These are phyloP conservation scores for Cyberlindnera euphorbiiphila DNA, from an alignment of 805 yeast species.

Conservation along the genomic window DNA sequence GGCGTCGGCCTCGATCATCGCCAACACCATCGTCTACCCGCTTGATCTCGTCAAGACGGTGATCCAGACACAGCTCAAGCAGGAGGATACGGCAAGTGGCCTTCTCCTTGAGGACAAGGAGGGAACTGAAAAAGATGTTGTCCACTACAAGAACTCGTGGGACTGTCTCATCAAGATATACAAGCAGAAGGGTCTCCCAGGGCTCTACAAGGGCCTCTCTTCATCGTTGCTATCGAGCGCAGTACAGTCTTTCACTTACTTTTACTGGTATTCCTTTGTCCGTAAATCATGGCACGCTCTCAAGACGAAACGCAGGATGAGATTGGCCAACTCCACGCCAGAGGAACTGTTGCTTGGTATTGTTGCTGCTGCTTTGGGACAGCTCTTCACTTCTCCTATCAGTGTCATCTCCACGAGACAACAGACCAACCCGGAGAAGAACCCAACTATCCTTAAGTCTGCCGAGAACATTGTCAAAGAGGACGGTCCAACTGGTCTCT, in stretches of 20 bases:
- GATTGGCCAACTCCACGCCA: slow-evolving; percentile 43
- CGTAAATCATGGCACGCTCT: slow-evolving; percentile 46
- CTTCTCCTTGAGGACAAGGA: slow-evolving; percentile 15
- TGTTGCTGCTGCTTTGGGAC: slow-evolving; percentile 77
- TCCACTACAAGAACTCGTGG: slow-evolving; percentile 54
- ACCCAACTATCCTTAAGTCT: slow-evolving; percentile 35
- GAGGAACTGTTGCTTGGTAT: slow-evolving; percentile 75
- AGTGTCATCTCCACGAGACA: slow-evolving; percentile 66
- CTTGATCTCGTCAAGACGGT: slow-evolving; percentile 73
- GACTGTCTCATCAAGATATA: slow-evolving; percentile 63
- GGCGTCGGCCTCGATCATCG: slow-evolving; percentile 75
- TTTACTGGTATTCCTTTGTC: slow-evolving; percentile 81
- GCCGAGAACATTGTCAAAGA: slow-evolving; percentile 51
- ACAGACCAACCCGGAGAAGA: slow-evolving; percentile 44
- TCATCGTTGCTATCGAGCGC: slow-evolving; percentile 70
- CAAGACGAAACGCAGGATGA: slow-evolving; percentile 22
- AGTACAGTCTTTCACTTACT: slow-evolving; percentile 75
- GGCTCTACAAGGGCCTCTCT: slow-evolving; percentile 69
- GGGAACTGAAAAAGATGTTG: no score
- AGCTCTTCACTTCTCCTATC: slow-evolving; percentile 77
- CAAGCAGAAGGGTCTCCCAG: slow-evolving; percentile 53
- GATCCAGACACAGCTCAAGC: slow-evolving; percentile 60
- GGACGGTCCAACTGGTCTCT: slow-evolving; percentile 68
- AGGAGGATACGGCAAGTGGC: slow-evolving; percentile 9
- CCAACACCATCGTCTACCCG: slow-evolving; percentile 78